Evolutionary conservation across 2,329 filamentous ascomycete genomes (phyloP).

Genomic region (Dactylonectria macrodidyma): DNA sequence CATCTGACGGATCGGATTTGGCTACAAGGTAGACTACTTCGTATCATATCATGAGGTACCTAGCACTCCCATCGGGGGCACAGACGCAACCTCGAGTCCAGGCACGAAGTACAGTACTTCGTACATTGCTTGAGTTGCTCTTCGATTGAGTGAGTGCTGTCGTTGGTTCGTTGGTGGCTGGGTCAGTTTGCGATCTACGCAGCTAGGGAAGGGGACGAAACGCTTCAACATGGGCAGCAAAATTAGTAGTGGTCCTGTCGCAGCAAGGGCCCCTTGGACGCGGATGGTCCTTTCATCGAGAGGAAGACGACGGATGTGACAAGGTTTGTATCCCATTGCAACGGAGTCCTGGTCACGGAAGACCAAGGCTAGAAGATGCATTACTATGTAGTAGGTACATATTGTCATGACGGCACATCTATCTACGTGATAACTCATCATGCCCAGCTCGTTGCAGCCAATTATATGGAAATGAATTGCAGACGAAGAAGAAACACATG

Average conservation of each 20-base stretch:
- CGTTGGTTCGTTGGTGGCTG: constrained; percentile 14
- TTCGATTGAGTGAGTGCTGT: neutral
- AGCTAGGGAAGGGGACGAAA: constrained; percentile 39
- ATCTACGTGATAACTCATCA: neutral
- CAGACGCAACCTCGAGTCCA: neutral
- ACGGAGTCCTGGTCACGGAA: neutral
- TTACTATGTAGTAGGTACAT: neutral
- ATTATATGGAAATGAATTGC: no score
- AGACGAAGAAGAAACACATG: constrained; percentile 4
- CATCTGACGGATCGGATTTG: constrained; percentile 6
- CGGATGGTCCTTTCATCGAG: constrained; percentile 39
- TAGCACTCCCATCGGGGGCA: neutral
- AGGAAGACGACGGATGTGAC: constrained; percentile 14
- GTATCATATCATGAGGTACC: no score
- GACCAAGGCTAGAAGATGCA: neutral
- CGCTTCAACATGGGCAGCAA: constrained; percentile 24
- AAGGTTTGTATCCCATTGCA: constrained; percentile 18
- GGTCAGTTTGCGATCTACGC: constrained; percentile 38
- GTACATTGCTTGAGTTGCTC: neutral
- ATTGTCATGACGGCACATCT: neutral
- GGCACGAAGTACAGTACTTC: neutral
- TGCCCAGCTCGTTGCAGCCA: neutral
- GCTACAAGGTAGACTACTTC: neutral
- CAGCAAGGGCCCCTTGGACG: constrained; percentile 26
- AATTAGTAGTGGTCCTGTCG: constrained; percentile 35